phyloP scores from a whole-genome alignment of 129 eudicot genomes.

The Kitagawia praeruptora region DNA sequence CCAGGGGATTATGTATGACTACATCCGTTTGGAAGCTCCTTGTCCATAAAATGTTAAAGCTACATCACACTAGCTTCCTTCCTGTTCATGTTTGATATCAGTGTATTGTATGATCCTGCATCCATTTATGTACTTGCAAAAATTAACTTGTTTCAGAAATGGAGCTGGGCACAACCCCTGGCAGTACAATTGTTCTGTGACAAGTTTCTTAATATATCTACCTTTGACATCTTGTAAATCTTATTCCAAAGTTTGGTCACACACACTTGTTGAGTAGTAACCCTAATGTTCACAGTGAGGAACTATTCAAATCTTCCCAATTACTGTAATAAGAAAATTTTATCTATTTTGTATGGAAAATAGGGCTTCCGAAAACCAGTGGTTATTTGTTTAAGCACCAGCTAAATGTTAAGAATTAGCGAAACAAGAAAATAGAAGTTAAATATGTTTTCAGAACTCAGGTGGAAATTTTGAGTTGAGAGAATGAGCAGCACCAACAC shows the following conservation, averaged over 20 bases:
- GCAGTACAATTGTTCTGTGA: not conserved
- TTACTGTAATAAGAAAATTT: not conserved
- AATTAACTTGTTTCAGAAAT: not conserved
- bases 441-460: too few species aligned
- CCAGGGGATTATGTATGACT: constrained; percentile 80
- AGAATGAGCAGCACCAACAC: too few species aligned
- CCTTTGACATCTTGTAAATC: not conserved
- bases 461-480: too few species aligned
- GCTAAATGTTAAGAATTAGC: too few species aligned
- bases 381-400: too few species aligned
- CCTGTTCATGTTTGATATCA: too few species aligned
- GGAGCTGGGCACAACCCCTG: not conserved
- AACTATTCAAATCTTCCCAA: not conserved
- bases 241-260: not conserved
- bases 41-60: not conserved
- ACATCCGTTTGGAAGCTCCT: constrained; percentile 76
- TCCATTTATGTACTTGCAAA: not conserved
- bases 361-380: not conserved
- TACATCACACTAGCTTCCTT: not conserved
- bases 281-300: not conserved
- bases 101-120: not conserved
- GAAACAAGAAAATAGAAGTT: too few species aligned
- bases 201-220: not conserved
- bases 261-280: not conserved
- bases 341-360: not conserved